Evolutionary conservation across 1,284 basidiomycete species (phyloP).

Genomic region (Trichosporon sp.): DNA sequence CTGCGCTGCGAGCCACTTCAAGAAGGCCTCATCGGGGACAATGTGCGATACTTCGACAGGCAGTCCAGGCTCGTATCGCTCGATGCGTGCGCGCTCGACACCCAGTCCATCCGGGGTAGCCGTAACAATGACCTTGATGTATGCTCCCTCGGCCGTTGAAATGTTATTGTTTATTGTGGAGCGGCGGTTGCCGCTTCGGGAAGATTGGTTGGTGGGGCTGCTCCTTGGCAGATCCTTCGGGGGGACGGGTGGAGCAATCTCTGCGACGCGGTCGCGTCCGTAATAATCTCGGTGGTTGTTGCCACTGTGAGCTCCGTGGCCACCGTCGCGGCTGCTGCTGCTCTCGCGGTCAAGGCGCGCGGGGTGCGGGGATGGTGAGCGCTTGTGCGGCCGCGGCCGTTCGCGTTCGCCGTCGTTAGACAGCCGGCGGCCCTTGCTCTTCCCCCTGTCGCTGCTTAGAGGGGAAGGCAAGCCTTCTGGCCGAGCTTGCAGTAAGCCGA

Average conservation of each 20-base stretch:
- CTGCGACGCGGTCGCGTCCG: no score
- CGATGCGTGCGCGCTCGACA: not conserved
- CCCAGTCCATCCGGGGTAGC: not conserved
- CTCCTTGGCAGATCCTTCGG: not conserved
- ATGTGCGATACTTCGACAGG: not conserved
- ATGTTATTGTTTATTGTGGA: not conserved
- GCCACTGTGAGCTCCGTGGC: no score
- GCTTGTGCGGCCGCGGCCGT: not conserved
- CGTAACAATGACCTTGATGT: conserved; percentile 1
- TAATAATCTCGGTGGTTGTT: no score
- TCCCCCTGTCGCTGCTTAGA: not conserved
- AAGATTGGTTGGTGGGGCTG: not conserved
- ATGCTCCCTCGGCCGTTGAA: not conserved
- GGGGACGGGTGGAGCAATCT: not conserved
- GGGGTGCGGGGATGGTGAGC: not conserved
- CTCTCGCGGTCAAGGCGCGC: not conserved
- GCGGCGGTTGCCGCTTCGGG: not conserved
- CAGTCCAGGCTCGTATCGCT: not conserved
- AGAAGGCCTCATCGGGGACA: not conserved
- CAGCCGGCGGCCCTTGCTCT: not conserved
- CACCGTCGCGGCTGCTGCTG: no score
- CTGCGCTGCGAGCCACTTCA: not conserved
- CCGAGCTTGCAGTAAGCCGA: not conserved
- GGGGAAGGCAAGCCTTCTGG: not conserved
- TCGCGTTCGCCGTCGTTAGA: not conserved